phyloP scores from a whole-genome alignment of 208 protist species.

The Trypanosoma conorhini region DNA sequence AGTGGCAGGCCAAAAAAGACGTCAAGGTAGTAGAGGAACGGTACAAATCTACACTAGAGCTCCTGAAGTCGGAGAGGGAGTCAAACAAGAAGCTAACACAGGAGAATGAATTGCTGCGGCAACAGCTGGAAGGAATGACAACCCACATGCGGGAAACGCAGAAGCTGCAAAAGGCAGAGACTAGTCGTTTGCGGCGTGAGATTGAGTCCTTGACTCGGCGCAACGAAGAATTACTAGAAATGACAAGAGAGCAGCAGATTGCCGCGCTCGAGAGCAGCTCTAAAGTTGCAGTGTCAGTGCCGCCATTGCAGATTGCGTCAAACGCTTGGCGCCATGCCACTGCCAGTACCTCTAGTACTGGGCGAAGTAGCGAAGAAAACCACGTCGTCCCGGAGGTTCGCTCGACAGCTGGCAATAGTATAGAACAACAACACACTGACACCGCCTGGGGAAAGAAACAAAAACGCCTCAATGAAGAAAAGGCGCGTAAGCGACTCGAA shows the following conservation, averaged over 20 bases:
- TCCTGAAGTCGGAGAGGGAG: constrained; percentile 76
- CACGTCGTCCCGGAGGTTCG: not conserved
- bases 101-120: constrained; percentile 79
- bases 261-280: constrained; percentile 32
- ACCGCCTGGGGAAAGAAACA: constrained; percentile 1
- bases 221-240: constrained; percentile 78
- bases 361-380: constrained; percentile 8
- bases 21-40: constrained; percentile 75
- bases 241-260: constrained; percentile 77
- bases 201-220: constrained; percentile 82
- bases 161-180: constrained; percentile 66
- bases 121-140: constrained; percentile 81
- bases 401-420: not conserved
- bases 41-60: constrained; percentile 57
- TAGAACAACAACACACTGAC: not conserved
- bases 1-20: constrained; percentile 64
- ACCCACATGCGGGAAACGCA: constrained; percentile 70
- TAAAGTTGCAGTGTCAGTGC: constrained; percentile 5
- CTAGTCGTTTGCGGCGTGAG: constrained; percentile 71
- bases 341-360: not conserved
- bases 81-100: constrained; percentile 57
- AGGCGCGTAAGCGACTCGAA: constrained; percentile 9
- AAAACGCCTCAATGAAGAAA: constrained; percentile 3
- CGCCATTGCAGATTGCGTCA: constrained; percentile 8
- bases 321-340: not conserved